A percentile compares a stretch with the other conserved stretches of the same genome.
Evolutionary conservation across 352 stramenopile species (phyloP).

Genomic region (Phytophthora sp.): DNA sequence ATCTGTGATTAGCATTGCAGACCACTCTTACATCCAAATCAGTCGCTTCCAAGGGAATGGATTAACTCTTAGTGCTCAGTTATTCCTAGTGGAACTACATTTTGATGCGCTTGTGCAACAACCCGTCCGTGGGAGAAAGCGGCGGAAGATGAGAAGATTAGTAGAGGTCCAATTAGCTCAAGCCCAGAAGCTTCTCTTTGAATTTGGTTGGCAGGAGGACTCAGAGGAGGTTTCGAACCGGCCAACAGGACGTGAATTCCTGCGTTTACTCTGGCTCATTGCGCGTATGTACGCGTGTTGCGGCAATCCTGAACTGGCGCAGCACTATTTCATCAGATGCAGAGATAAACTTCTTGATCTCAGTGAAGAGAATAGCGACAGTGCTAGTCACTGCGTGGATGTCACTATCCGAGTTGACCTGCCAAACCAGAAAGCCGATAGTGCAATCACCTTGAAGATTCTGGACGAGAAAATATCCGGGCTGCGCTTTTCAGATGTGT

Average conservation of each 20-base stretch:
- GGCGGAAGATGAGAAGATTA: conserved; percentile 30
- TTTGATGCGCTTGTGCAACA: conserved; percentile 55
- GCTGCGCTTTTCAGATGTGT: conserved; percentile 64
- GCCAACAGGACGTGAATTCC: conserved; percentile 22
- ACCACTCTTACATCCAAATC: conserved; percentile 27
- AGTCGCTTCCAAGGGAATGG: conserved; percentile 39
- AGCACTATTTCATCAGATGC: conserved; percentile 67
- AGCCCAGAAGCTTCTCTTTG: conserved; percentile 48
- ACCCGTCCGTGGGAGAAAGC: conserved; percentile 23
- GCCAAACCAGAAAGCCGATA: conserved; percentile 52
- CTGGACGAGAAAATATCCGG: conserved; percentile 58
- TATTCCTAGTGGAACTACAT: conserved; percentile 70
- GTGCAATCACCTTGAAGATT: conserved; percentile 43
- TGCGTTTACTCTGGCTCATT: conserved; percentile 67
- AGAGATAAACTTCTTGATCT: conserved; percentile 35
- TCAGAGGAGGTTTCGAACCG: conserved; percentile 14
- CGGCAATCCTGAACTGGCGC: conserved; percentile 48
- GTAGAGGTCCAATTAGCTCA: conserved; percentile 37
- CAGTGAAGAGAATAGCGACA: conserved; percentile 2
- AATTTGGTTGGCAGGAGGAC: conserved; percentile 50
- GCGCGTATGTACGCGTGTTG: conserved; percentile 55
- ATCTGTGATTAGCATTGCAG: conserved; percentile 23
- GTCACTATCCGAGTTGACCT: conserved; percentile 33
- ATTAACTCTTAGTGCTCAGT: conserved; percentile 42
- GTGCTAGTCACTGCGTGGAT: not conserved